These are phyloP conservation scores for Chaetomiaceae sp. DNA, from an alignment of 2,329 filamentous ascomycete species.

Conservation along the genomic window DNA sequence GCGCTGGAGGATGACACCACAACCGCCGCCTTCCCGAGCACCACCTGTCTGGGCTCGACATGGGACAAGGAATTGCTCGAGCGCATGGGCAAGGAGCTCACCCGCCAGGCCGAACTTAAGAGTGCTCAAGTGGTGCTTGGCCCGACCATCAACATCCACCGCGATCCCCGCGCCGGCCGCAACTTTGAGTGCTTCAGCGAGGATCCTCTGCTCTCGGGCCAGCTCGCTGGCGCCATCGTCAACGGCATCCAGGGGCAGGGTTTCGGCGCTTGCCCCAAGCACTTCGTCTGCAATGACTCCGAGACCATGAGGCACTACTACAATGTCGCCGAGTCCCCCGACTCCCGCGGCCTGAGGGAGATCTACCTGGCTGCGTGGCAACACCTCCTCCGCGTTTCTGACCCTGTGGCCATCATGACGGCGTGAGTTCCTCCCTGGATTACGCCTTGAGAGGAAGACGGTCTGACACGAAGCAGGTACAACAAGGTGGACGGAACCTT, in stretches of 20 bases:
- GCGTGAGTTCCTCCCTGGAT: neutral
- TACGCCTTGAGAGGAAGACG: neutral
- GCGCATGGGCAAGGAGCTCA: neutral
- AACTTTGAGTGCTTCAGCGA: constrained; percentile 1
- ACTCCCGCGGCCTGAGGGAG: neutral
- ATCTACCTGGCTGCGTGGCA: neutral
- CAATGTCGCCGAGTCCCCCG: neutral
- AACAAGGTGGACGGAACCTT: neutral
- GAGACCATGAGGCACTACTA: neutral
- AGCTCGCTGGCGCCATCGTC: neutral
- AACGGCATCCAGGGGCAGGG: neutral
- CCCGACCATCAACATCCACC: neutral
- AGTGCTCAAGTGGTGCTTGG: neutral
- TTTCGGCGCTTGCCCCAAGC: neutral
- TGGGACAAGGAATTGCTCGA: neutral
- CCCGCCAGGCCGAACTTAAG: neutral
- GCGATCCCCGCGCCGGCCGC: neutral
- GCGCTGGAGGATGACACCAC: neutral
- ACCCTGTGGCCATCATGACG: neutral
- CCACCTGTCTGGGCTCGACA: neutral
- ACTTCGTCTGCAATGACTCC: neutral
- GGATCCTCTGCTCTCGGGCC: neutral
- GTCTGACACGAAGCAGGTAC: neutral
- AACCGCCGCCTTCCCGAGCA: neutral
- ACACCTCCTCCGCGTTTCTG: neutral